phyloP scores from a whole-genome alignment of 208 protist species.

The Porcisia hertigi region DNA sequence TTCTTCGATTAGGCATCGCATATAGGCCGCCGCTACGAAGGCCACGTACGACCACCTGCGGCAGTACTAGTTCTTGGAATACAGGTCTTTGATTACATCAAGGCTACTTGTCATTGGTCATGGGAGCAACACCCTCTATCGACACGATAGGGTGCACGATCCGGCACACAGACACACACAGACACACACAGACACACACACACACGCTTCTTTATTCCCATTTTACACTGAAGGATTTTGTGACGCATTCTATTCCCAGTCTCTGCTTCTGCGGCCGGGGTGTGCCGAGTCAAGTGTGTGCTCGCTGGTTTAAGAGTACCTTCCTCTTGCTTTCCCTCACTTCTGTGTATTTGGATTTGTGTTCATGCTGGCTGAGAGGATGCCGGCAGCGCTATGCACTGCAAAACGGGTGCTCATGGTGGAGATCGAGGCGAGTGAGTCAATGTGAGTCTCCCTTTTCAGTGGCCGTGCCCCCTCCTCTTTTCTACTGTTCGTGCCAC shows the following conservation, averaged over 20 bases:
- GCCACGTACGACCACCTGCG: no score
- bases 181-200: background rate
- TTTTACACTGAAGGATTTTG: background rate
- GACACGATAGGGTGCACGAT: no score
- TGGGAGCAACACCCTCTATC: no score
- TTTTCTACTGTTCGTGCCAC: background rate
- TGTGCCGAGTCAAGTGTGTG: background rate
- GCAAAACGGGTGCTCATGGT: no score
- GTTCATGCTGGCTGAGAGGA: background rate
- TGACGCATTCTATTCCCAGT: background rate
- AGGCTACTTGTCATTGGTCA: no score
- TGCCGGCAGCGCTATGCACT: background rate
- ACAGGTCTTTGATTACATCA: no score
- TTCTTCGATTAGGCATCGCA: no score
- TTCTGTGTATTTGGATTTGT: background rate
- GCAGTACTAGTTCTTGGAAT: no score
- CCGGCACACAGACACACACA: no score
- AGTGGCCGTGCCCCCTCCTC: background rate
- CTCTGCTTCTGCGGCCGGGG: background rate
- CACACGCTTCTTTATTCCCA: background rate
- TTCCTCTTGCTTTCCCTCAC: background rate
- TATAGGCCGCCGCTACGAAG: no score
- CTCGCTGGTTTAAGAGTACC: background rate
- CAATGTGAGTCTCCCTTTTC: background rate
- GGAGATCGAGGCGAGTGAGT: background rate